phyloP scores from a whole-genome alignment of 768 basidiomycete genomes.

The Exidia glandulosa region DNA sequence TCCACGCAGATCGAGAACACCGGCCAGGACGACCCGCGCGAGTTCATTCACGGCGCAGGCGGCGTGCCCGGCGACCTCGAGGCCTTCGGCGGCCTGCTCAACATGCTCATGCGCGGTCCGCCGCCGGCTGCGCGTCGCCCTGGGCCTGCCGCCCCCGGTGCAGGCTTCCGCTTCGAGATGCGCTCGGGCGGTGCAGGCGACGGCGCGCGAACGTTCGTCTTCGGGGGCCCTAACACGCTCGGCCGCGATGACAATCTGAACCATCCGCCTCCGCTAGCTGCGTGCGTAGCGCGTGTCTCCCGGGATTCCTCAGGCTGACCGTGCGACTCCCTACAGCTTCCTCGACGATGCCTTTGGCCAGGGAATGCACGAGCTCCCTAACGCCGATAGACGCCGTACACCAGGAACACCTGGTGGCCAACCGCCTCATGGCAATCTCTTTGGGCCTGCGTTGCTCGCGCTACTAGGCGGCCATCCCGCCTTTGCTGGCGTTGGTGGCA shows the following conservation, averaged over 20 bases:
- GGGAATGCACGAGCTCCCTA: conserved; percentile 21
- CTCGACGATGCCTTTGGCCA: conserved; percentile 12
- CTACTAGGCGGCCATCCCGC: conserved; percentile 34
- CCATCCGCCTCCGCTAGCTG: conserved; percentile 28
- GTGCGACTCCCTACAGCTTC: not conserved
- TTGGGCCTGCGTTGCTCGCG: conserved; percentile 65
- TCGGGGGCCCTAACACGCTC: conserved; percentile 24
- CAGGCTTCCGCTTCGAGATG: conserved; percentile 15
- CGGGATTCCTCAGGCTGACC: not conserved
- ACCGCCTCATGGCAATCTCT: conserved; percentile 47
- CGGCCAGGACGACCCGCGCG: conserved; percentile 55
- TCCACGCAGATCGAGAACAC: conserved; percentile 59
- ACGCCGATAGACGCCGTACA: conserved; percentile 12
- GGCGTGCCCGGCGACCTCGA: conserved; percentile 11
- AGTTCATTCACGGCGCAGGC: conserved; percentile 33
- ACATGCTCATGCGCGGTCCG: not conserved
- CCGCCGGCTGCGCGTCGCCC: not conserved
- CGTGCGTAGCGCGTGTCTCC: conserved; percentile 27
- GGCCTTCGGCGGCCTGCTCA: not conserved
- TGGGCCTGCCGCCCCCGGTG: not conserved
- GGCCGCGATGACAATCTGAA: conserved; percentile 20
- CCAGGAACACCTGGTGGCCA: too few relatives aligned
- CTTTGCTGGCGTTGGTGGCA: not conserved
- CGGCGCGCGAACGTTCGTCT: conserved; percentile 21
- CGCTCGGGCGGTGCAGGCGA: conserved; percentile 19